Evolutionary conservation across 306 rosid species (phyloP), one percentile per base, ranked within the genome.

Genomic region (Nissolia schottii): DNA sequence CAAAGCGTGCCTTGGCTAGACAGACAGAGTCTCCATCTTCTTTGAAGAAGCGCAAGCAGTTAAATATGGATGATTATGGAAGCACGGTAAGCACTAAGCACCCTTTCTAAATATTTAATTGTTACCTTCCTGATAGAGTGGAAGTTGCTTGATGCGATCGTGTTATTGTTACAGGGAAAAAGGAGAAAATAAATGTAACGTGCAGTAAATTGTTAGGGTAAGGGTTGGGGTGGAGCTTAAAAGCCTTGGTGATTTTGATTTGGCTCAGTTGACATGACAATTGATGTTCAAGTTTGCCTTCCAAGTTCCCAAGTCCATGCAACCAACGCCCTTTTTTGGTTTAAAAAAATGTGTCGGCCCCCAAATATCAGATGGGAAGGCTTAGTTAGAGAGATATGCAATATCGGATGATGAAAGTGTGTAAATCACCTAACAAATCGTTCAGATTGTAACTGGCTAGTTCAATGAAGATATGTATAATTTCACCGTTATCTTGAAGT

Each of bases 31-130:
- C 83, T 70, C 96, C 96, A 14, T 66, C 83, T 67, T 67, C 77
- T 20, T 8, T 75, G 29, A 94, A 89, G 96, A 94, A 88, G 88
- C 90, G 96, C 75, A 94, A 84, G 79, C 99, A 91, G 64, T 82
- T 78, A 80, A 83, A 89, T 7, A 89, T 89, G 96, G 97, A 94
- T 31, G 97, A 91, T 65, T 94, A 84, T 59, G 85, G 71, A 6
- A 81, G 81, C 84, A 7, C 91, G 75, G 98, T 91, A 86, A 54
- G 9, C 90, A 72, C 96, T 89, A 85, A 51, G 75, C 56, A 25
- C 67, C 51, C 60, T 54, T 53, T 1, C 59, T 15, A 49, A 57
- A 7, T 22, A 10, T 51, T 28, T 18, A 6, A n/a, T 16, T 59
- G 22, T 51, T 77, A 31, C 38, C 49, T 57, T 59, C 54, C 37